These are phyloP conservation scores for Spizellomyces punctatus DNA, from an alignment of 192 early-diverging fungal species.

Conservation along the genomic window DNA sequence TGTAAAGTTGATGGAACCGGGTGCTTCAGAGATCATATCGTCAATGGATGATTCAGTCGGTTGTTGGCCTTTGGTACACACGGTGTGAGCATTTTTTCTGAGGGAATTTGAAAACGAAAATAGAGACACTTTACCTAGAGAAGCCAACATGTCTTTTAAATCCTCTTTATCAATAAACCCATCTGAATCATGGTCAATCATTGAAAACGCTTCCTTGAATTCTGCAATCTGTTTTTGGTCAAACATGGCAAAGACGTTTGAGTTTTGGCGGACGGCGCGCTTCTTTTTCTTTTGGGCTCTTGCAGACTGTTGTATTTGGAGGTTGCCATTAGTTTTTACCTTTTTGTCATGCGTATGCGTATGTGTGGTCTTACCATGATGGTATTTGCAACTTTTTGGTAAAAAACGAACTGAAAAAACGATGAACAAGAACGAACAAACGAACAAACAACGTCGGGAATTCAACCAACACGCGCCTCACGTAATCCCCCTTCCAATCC, in stretches of 20 bases:
- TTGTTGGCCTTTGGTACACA: constrained; percentile 52
- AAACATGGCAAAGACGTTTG: constrained; percentile 98
- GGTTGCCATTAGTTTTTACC: not conserved
- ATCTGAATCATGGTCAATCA: constrained; percentile 93
- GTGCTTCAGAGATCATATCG: constrained; percentile 87
- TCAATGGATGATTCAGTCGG: constrained; percentile 82
- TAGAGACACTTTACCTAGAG: constrained; percentile 60
- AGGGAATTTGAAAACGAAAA: too few relatives aligned
- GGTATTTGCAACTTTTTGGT: too few relatives aligned
- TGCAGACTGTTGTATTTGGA: constrained; percentile 36
- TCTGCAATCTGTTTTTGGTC: constrained; percentile 93
- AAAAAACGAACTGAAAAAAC: too few relatives aligned
- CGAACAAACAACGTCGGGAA: too few relatives aligned
- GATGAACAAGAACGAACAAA: too few relatives aligned
- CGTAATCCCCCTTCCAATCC: too few relatives aligned
- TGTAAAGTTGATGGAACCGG: constrained; percentile 88
- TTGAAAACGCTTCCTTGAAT: constrained; percentile 95
- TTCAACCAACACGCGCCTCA: too few relatives aligned
- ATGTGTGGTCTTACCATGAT: not conserved
- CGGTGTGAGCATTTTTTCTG: constrained; percentile 4
- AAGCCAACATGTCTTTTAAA: constrained; percentile 84
- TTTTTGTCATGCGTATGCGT: not conserved
- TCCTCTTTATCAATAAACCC: constrained; percentile 92
- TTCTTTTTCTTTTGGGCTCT: constrained; percentile 80
- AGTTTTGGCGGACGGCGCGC: constrained; percentile 89